phyloP scores from a whole-genome alignment of 2,329 filamentous ascomycete genomes.

The Calcarisporium arbuscula region DNA sequence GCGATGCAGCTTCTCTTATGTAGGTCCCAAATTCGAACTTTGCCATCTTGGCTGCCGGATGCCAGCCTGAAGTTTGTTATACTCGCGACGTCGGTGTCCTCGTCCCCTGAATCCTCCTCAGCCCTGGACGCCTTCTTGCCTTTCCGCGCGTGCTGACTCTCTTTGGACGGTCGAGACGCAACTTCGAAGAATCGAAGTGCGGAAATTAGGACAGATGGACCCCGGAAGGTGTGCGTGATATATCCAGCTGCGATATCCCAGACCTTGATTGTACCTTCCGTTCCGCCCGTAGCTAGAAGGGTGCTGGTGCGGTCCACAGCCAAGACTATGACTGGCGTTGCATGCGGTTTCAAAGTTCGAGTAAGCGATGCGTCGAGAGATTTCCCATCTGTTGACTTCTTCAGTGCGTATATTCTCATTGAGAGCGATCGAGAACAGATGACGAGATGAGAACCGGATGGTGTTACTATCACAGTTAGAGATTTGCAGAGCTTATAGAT shows the following conservation, averaged over 20 bases:
- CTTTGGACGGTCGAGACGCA: constrained; percentile 36
- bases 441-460: constrained; percentile 79
- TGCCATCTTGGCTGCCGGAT: constrained; percentile 90
- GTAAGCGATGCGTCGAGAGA: constrained; percentile 61
- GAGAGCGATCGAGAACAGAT: constrained; percentile 92
- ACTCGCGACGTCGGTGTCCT: constrained; percentile 34
- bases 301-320: constrained; percentile 84
- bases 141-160: constrained; percentile 18
- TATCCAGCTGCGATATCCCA: constrained; percentile 92
- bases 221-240: constrained; percentile 90
- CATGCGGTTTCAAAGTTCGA: constrained; percentile 82
- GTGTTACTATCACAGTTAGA: constrained; percentile 60
- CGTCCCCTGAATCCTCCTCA: constrained; percentile 30
- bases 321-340: constrained; percentile 80
- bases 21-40: constrained; percentile 85
- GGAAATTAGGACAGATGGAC: constrained; percentile 85
- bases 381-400: constrained; percentile 48
- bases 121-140: constrained; percentile 25
- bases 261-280: constrained; percentile 90
- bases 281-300: constrained; percentile 83
- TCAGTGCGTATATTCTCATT: constrained; percentile 83
- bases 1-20: constrained; percentile 74
- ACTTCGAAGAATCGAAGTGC: constrained; percentile 88
- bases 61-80: constrained; percentile 68
- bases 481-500: too few species aligned